Evolutionary conservation across 2,329 filamentous ascomycete species (phyloP).

Genomic region (Pseudocercospora fuligena): DNA sequence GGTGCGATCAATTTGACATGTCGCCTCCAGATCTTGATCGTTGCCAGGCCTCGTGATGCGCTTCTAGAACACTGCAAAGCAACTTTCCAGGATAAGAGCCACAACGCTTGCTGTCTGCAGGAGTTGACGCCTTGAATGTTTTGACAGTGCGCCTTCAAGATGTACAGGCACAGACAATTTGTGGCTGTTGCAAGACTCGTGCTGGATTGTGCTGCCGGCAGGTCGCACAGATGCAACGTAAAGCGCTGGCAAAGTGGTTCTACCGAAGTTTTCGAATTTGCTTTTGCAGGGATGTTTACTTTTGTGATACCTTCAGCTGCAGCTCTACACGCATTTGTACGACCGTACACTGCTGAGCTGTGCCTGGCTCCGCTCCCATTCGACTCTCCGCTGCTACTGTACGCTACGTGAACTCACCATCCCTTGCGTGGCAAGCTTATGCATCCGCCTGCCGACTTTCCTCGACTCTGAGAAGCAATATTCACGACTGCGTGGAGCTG

Average conservation of each 20-base stretch:
- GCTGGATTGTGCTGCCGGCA: neutral
- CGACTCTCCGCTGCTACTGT: neutral
- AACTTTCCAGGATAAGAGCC: neutral
- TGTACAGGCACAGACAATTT: neutral
- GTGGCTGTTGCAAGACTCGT: neutral
- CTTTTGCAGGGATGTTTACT: neutral
- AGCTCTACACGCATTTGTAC: neutral
- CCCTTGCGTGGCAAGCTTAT: neutral
- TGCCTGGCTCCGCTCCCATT: neutral
- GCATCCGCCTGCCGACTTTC: neutral
- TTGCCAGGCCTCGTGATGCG: neutral
- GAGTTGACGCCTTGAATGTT: neutral
- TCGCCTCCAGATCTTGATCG: neutral
- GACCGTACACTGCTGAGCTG: neutral
- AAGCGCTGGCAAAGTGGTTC: neutral
- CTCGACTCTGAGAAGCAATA: neutral
- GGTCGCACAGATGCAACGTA: neutral
- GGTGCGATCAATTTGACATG: neutral
- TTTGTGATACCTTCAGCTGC: neutral
- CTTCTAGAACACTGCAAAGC: neutral
- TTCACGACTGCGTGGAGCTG: neutral
- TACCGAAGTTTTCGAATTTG: neutral
- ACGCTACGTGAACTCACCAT: neutral
- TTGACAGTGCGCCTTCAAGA: slow-evolving; percentile 12
- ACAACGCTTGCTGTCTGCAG: neutral